These are phyloP conservation scores for Tricholoma bakamatsutake DNA, from an alignment of 768 basidiomycete species.

Conservation along the genomic window DNA sequence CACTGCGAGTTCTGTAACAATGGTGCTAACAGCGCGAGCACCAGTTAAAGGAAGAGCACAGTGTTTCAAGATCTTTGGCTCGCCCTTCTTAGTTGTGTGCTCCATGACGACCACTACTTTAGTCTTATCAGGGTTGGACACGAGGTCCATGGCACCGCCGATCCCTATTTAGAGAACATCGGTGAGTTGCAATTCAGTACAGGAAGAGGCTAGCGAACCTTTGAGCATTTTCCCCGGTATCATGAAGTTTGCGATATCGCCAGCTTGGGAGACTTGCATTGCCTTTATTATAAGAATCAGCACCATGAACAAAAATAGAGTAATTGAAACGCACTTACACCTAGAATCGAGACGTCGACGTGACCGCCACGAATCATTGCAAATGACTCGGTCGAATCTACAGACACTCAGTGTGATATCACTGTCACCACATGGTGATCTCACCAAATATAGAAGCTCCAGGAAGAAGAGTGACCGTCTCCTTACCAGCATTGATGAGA, in stretches of 20 bases:
- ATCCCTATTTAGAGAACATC: slow-evolving; percentile 48
- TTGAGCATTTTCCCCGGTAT: slow-evolving; percentile 92
- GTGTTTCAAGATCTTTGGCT: slow-evolving; percentile 78
- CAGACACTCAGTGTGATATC: neutral
- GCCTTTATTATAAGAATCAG: slow-evolving; percentile 42
- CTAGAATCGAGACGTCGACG: slow-evolving; percentile 89
- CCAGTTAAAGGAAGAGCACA: slow-evolving; percentile 88
- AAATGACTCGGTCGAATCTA: slow-evolving; percentile 90
- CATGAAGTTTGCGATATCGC: slow-evolving; percentile 98
- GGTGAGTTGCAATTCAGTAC: neutral
- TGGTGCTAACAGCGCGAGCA: slow-evolving; percentile 79
- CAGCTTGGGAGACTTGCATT: slow-evolving; percentile 91
- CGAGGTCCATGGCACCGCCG: slow-evolving; percentile 95
- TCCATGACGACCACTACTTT: slow-evolving; percentile 90
- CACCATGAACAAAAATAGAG: neutral
- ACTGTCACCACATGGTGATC: slow-evolving; percentile 13
- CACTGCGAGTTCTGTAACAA: slow-evolving; percentile 89
- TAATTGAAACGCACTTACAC: slow-evolving; percentile 44
- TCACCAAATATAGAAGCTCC: slow-evolving; percentile 88
- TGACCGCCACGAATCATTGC: slow-evolving; percentile 98
- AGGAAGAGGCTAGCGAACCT: slow-evolving; percentile 32
- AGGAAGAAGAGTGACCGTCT: slow-evolving; percentile 87
- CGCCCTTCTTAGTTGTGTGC: slow-evolving; percentile 85
- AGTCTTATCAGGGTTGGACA: slow-evolving; percentile 93
- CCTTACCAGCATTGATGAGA: slow-evolving; percentile 92